Percentiles rank a stretch among this genome's conserved stretches.
phyloP scores from a whole-genome alignment of 495 filamentous ascomycete species.

The Podospora appendiculata region DNA sequence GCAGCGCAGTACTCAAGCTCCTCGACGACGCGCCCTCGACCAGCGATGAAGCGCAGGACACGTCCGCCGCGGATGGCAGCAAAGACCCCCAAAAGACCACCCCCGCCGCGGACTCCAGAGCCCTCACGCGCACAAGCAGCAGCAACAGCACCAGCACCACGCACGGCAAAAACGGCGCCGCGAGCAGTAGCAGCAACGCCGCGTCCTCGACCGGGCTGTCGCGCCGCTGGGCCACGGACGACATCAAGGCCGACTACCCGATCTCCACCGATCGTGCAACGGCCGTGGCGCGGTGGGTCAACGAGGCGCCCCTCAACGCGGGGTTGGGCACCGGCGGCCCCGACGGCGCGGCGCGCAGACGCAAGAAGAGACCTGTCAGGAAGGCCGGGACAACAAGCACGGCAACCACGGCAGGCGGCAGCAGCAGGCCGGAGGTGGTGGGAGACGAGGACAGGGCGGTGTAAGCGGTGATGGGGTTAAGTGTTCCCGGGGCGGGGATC shows the following conservation, averaged over 20 bases:
- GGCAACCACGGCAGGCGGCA: neutral
- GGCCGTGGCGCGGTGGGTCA: constrained; percentile 59
- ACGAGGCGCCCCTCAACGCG: constrained; percentile 10
- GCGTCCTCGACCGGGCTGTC: neutral
- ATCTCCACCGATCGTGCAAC: constrained; percentile 61
- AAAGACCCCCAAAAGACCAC: neutral
- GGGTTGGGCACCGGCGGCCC: neutral
- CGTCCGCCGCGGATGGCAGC: neutral
- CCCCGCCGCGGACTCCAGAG: neutral
- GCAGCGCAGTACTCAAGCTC: neutral
- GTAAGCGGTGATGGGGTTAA: too few relatives aligned
- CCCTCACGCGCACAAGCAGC: neutral
- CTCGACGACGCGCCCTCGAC: neutral
- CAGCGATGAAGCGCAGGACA: neutral
- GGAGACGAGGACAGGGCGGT: neutral
- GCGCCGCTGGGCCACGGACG: constrained; percentile 52
- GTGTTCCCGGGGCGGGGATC: too few relatives aligned
- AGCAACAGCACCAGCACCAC: neutral
- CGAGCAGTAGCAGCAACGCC: neutral
- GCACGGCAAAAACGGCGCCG: neutral
- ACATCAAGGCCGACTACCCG: constrained; percentile 55
- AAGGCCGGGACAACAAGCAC: neutral
- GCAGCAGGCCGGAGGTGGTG: neutral
- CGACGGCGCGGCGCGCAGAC: constrained; percentile 7
- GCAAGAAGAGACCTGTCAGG: constrained; percentile 22